Evolutionary conservation across 2,329 filamentous ascomycete species (phyloP).

Genomic region (Mycogone perniciosa): DNA sequence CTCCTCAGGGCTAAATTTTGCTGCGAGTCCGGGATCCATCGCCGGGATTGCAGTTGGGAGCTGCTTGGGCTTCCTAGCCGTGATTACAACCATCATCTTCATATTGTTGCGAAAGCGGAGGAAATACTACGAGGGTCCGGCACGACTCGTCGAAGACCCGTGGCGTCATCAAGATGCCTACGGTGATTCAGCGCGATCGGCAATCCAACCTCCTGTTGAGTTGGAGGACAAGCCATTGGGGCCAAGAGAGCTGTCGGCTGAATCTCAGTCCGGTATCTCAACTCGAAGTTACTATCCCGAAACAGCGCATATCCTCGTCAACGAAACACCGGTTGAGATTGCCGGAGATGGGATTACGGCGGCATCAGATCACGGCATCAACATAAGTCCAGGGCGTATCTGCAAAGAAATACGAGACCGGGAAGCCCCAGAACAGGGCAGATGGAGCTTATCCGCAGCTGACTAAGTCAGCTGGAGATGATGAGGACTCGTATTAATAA

Average conservation of each 20-base stretch:
- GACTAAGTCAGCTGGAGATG: no score
- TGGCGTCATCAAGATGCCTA: conserved; percentile 4
- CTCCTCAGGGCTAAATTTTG: neutral
- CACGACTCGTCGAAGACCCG: conserved; percentile 6
- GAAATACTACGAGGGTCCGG: neutral
- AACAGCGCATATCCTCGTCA: conserved; percentile 1
- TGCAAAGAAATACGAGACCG: no score
- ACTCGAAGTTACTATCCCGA: neutral
- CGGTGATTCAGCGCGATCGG: neutral
- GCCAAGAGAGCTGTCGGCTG: conserved; percentile 10
- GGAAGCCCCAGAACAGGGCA: no score
- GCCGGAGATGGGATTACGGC: conserved; percentile 2
- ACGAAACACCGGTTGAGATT: conserved; percentile 5
- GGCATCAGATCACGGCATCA: neutral
- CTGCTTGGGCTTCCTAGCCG: conserved; percentile 4
- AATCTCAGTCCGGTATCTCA: neutral
- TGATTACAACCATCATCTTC: conserved; percentile 1
- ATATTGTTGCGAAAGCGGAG: conserved; percentile 2
- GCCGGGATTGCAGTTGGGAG: conserved; percentile 15
- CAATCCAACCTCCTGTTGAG: conserved; percentile 6
- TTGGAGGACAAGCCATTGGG: conserved; percentile 12
- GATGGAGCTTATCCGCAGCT: no score
- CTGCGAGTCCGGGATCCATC: conserved; percentile 9
- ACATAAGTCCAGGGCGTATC: no score
- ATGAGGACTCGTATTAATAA: no score